phyloP scores from a whole-genome alignment of 345 rosid species.

The Trapa incisa region DNA sequence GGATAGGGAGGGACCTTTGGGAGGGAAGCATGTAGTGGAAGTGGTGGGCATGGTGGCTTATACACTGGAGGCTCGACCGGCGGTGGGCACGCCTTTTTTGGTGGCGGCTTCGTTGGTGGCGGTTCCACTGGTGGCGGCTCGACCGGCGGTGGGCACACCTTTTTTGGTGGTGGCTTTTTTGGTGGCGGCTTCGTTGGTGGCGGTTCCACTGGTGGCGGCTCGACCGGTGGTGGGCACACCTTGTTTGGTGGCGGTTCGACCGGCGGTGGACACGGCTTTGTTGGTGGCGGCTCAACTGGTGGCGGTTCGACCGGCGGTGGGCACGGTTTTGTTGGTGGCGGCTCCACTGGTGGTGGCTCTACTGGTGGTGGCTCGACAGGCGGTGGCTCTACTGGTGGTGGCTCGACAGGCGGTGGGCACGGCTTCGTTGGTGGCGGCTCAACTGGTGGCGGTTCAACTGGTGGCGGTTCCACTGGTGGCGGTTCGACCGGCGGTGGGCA shows the following conservation, averaged over 20 bases:
- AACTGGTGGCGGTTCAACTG: neutral
- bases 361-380: neutral
- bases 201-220: no score
- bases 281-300: constrained; percentile 14
- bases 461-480: neutral
- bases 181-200: no score
- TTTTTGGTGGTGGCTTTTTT: neutral
- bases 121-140: neutral
- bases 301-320: constrained; percentile 7
- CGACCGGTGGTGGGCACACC: neutral
- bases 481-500: no score
- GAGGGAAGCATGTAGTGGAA: constrained; percentile 16
- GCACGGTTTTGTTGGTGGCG: neutral
- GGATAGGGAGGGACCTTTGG: constrained; percentile 37
- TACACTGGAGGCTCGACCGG: constrained; percentile 4
- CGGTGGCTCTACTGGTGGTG: neutral
- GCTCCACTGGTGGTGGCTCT: neutral
- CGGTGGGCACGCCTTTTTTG: neutral
- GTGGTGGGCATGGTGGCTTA: constrained; percentile 18
- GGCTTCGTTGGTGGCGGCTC: no score
- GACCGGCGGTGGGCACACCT: no score
- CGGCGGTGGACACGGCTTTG: neutral
- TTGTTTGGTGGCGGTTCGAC: no score
- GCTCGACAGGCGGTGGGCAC: no score
- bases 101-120: neutral